Percentiles rank a stretch among this genome's conserved stretches.
Conservation (phyloP, 2,329 filamentous ascomycete species). For the Aspergillus spinulosporus region DNA sequence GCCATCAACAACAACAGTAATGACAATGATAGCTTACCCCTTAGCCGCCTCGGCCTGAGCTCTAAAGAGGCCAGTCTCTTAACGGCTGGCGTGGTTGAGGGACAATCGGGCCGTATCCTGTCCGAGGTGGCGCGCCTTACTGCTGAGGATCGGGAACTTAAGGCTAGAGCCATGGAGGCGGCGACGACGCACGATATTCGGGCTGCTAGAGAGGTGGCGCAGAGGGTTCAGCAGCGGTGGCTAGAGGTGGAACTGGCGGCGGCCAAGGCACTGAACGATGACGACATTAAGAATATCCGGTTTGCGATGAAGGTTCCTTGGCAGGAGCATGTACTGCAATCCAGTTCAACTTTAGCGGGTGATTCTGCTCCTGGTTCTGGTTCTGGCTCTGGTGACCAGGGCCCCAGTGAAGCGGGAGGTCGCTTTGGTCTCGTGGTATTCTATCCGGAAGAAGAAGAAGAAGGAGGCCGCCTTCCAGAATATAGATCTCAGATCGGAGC, state of each 20-base stretch:
- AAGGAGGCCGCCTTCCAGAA: slow-evolving; percentile 5
- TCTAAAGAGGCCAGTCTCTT: slow-evolving; percentile 12
- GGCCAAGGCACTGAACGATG: slow-evolving; percentile 7
- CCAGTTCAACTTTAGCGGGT: background rate
- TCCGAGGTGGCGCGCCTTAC: background rate
- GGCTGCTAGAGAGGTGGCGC: slow-evolving; percentile 9
- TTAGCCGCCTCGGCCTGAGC: slow-evolving; percentile 3
- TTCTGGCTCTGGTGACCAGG: background rate
- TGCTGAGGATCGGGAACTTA: slow-evolving; percentile 9
- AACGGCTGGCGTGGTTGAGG: slow-evolving; percentile 7
- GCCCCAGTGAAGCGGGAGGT: slow-evolving; percentile 2
- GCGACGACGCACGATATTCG: slow-evolving; percentile 15
- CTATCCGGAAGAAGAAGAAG: background rate
- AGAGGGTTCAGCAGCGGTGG: slow-evolving; percentile 9
- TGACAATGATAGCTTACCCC: background rate
- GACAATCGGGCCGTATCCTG: slow-evolving; percentile 1
- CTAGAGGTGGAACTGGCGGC: background rate
- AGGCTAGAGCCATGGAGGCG: slow-evolving; percentile 12
- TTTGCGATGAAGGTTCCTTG: slow-evolving; percentile 15
- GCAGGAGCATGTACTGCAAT: slow-evolving; percentile 17
- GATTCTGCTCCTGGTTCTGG: background rate
- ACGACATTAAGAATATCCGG: slow-evolving; percentile 17
- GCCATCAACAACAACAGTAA: slow-evolving; percentile 10
- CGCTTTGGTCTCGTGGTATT: slow-evolving; percentile 18
- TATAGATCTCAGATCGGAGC: slow-evolving; percentile 16